phyloP scores from a whole-genome alignment of 1,284 basidiomycete species.

The Microstroma glucosiphilum region DNA sequence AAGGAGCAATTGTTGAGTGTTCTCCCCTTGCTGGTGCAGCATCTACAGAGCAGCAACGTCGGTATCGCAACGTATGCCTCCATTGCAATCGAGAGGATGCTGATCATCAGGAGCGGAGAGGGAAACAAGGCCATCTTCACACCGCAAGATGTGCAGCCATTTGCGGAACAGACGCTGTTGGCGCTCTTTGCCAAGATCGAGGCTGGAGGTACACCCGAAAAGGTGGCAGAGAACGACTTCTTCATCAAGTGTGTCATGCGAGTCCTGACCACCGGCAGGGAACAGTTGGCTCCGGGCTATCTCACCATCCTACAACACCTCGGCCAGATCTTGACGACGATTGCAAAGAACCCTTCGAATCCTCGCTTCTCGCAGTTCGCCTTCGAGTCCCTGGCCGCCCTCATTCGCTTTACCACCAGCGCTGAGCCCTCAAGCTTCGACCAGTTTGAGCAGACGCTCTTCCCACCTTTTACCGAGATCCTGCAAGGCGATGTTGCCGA shows the following conservation, averaged over 20 bases:
- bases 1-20: conserved; percentile 90
- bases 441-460: conserved; percentile 71
- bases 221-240: conserved; percentile 95
- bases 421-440: conserved; percentile 64
- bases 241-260: conserved; percentile 98
- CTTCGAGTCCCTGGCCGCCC: conserved; percentile 86
- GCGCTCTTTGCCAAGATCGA: conserved; percentile 77
- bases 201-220: conserved; percentile 74
- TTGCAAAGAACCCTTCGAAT: conserved; percentile 93
- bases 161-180: conserved; percentile 69
- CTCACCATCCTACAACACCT: conserved; percentile 68
- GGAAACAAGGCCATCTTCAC: conserved; percentile 64
- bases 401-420: conserved; percentile 75
- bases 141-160: conserved; percentile 75
- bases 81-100: conserved; percentile 53
- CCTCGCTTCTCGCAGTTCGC: conserved; percentile 95
- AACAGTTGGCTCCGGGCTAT: conserved; percentile 66
- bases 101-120: conserved; percentile 60
- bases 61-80: conserved; percentile 54
- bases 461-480: conserved; percentile 76
- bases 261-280: conserved; percentile 79
- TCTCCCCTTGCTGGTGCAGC: conserved; percentile 77
- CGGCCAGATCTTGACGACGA: conserved; percentile 73
- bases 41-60: conserved; percentile 58
- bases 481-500: conserved; percentile 88